phyloP scores from a whole-genome alignment of 257 asterid genomes.

The Cruciata laevipes region DNA sequence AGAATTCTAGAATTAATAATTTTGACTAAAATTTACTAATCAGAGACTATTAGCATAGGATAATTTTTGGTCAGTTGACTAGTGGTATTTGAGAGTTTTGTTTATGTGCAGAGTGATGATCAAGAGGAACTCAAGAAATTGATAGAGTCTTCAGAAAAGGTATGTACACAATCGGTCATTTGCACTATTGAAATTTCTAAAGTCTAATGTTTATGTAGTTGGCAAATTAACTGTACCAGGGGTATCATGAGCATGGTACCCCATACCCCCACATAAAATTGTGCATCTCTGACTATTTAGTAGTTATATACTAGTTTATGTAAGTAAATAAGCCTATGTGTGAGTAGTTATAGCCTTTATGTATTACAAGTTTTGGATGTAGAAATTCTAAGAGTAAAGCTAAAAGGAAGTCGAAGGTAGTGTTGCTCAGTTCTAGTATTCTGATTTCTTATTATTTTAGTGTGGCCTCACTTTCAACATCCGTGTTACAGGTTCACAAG shows the following conservation, averaged over 20 bases:
- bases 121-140: constrained; percentile 54
- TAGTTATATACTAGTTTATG: neutral
- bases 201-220: neutral
- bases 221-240: too few relatives aligned
- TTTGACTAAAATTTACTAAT: neutral
- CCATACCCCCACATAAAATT: too few relatives aligned
- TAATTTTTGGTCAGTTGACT: neutral
- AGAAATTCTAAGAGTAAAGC: constrained; percentile 18
- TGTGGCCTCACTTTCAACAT: neutral
- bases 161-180: constrained; percentile 9
- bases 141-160: constrained; percentile 39
- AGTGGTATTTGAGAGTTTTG: neutral
- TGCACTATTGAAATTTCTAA: neutral
- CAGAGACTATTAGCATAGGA: neutral
- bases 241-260: too few relatives aligned
- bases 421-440: neutral
- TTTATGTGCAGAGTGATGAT: constrained; percentile 54
- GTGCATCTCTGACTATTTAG: too few relatives aligned
- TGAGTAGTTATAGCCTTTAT: neutral
- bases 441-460: neutral
- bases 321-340: neutral
- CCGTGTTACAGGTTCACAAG: constrained; percentile 26
- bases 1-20: neutral
- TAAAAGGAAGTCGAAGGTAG: constrained; percentile 13
- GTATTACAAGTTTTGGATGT: constrained; percentile 16